Evolutionary conservation across 495 filamentous ascomycete genomes (phyloP).

Genomic region (Diplogelasinospora grovesii): DNA sequence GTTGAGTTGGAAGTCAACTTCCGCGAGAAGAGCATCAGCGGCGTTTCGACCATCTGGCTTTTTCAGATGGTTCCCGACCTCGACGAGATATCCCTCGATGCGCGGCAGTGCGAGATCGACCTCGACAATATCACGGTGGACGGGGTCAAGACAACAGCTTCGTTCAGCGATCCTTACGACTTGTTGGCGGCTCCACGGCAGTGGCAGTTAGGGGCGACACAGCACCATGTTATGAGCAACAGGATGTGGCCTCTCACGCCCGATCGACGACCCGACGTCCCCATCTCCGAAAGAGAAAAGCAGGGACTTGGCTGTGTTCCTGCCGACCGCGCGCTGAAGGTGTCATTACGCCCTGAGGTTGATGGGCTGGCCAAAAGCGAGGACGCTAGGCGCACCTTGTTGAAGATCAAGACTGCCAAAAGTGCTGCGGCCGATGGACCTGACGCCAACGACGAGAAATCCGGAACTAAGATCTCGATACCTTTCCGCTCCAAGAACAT

Average conservation of each 20-base stretch:
- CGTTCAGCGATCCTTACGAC: slow-evolving; percentile 69
- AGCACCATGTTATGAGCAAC: slow-evolving; percentile 64
- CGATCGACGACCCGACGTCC: slow-evolving; percentile 38
- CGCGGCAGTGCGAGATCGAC: slow-evolving; percentile 75
- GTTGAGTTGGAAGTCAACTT: slow-evolving; percentile 88
- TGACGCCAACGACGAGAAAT: slow-evolving; percentile 23
- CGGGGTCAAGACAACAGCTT: slow-evolving; percentile 53
- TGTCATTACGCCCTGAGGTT: slow-evolving; percentile 31
- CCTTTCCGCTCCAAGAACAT: slow-evolving; percentile 68
- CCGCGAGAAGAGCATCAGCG: slow-evolving; percentile 61
- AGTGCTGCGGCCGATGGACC: slow-evolving; percentile 21
- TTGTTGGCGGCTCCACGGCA: slow-evolving; percentile 53
- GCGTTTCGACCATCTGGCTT: slow-evolving; percentile 73
- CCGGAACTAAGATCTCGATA: slow-evolving; percentile 47
- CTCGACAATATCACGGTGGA: slow-evolving; percentile 58
- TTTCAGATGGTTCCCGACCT: slow-evolving; percentile 61
- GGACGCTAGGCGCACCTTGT: slow-evolving; percentile 21
- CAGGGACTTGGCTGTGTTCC: slow-evolving; percentile 33
- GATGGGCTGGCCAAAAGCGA: slow-evolving; percentile 28
- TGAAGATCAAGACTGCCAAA: slow-evolving; percentile 26
- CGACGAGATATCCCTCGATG: slow-evolving; percentile 67
- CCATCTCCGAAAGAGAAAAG: slow-evolving; percentile 31
- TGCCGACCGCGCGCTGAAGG: slow-evolving; percentile 34
- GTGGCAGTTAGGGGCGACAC: slow-evolving; percentile 54
- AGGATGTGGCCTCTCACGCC: slow-evolving; percentile 59